Conservation (phyloP, 2,329 filamentous ascomycete species). For the Fonsecaea monophora region DNA sequence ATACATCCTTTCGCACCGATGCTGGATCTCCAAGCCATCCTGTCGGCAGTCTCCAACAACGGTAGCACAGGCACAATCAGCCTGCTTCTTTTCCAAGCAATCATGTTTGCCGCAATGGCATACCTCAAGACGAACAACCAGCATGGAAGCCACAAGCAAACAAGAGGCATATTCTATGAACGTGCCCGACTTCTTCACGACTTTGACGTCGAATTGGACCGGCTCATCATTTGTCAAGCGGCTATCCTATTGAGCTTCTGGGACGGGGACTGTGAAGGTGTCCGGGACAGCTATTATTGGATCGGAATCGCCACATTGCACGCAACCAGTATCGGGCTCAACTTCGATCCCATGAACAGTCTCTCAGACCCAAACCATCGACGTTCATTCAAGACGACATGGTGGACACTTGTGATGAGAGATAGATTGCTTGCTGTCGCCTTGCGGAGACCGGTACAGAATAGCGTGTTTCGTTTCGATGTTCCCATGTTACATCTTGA, state of each 20-base stretch:
- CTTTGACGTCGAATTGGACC: slow-evolving; percentile 91
- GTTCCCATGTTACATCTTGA: slow-evolving; percentile 84
- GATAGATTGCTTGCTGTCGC: slow-evolving; percentile 90
- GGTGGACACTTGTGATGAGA: slow-evolving; percentile 97
- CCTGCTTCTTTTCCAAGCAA: slow-evolving; percentile 86
- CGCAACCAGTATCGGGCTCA: slow-evolving; percentile 91
- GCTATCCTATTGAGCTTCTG: slow-evolving; percentile 94
- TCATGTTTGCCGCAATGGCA: slow-evolving; percentile 90
- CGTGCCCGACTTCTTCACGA: slow-evolving; percentile 85
- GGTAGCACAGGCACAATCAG: slow-evolving; percentile 77
- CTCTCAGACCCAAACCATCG: slow-evolving; percentile 75
- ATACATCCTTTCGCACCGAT: slow-evolving; percentile 95
- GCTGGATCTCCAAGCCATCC: slow-evolving; percentile 69
- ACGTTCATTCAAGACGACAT: slow-evolving; percentile 90
- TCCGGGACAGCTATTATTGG: slow-evolving; percentile 99
- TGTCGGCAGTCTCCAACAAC: slow-evolving; percentile 64
- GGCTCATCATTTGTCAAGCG: slow-evolving; percentile 84
- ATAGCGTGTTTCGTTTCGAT: slow-evolving; percentile 92
- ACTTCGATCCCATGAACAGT: slow-evolving; percentile 80
- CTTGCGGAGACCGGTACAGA: slow-evolving; percentile 88
- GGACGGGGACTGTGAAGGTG: slow-evolving; percentile 95
- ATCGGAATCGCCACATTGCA: slow-evolving; percentile 94
- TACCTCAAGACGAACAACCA: slow-evolving; percentile 85
- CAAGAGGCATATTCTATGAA: slow-evolving; percentile 85
- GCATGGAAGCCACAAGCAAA: slow-evolving; percentile 76